Evolutionary conservation across 768 basidiomycete species (phyloP), one percentile per base, ranked within the genome.

Genomic region (Sutorius australiensis): DNA sequence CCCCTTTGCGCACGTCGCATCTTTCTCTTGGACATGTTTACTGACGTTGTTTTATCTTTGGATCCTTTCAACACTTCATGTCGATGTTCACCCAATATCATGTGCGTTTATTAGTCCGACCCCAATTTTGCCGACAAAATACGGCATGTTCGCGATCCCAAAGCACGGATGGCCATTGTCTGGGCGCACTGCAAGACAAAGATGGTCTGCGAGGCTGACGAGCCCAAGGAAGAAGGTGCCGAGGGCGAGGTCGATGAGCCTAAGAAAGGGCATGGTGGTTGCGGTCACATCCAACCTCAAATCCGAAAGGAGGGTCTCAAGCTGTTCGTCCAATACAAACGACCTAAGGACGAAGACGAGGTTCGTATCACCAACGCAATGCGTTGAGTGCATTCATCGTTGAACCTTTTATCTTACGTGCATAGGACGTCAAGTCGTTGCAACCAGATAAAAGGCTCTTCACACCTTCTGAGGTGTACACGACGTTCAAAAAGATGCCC

Each of bases 221-320:
- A 91, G 38, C 80, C 85, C 46, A 89, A 91, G 70, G 92, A 94
- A 57, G 93, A 94, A 62, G 84, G 81, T 52, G 88, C 81, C 30
- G 86, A 82, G 16, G 79, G 76, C 32, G 72, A 74, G 34, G 84
- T 81, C 13, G 75, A 72, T 36, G 92, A 91, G 57, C 77, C 81
- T 43, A 92, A 91, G 75, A 89, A 85, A 65, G 92, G 92, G 2
- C 97, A 98, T 56, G 95, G 93, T n/a, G 97, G 97, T 14, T 98
- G 97, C 70, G 97, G 97, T 40, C 92, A 94, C 63, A 70, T 79
- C 27, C 97, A 99, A 69, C 97, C 97, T 0, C 75, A 79, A 47
- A 81, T 98, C 62, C 75, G 97, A 56, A 98, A 95, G 74, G 97
- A 99, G 68, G 97, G 92, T 11, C 70, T 98, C 55, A 98, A 98